Evolutionary conservation across 768 basidiomycete species (phyloP), one percentile per base, ranked within the genome.

Genomic region (Boletus pseudo-olivaceus): DNA sequence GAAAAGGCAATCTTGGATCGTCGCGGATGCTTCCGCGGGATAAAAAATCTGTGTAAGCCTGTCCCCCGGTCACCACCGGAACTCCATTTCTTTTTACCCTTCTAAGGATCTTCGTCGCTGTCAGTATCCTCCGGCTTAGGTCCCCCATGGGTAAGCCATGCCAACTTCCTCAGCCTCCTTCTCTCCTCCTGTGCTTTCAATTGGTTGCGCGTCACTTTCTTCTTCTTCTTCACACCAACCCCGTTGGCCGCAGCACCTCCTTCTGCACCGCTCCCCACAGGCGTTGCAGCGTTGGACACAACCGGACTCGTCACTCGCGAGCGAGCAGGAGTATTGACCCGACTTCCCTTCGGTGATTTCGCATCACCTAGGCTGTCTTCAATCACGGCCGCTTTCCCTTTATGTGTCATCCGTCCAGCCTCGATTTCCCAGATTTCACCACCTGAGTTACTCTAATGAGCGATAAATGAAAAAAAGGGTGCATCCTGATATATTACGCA

Each of bases 361-460:
- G 73, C 71, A 67, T 90, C 87, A 50, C 82, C 78, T 67, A 95
- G 87, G 3, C 82, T 82, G 62, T 95, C 93, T 63, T 98, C 95
- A 41, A 93, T 78, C 42, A 93, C 77, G 14, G 90, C 84, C 4
- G 80, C 75, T 73, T 97, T 98, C 65, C 95, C 95, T 76, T 93
- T 85, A 61, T 90, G 90, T 33, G 85, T 85, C 74, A 98, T 78
- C 29, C 81, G 81, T 11, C 95, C 95, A 47, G 71, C 84, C 47
- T 95, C 92, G 63, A 98, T 84, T 65, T 95, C 81, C 95, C 96
- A 98, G 59, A 95, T 94, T 73, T 98, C 94, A 43, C 90, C 85
- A 65, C 89, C 90, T 90, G 53, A 47, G 40, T 50, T 49, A 47
- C 55, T 53, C 34, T 39, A 48, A 59, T 66, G 44, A 62, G 62